These are phyloP conservation scores for Aspergillus terreus DNA, from an alignment of 2,329 filamentous ascomycete species.

Conservation along the genomic window DNA sequence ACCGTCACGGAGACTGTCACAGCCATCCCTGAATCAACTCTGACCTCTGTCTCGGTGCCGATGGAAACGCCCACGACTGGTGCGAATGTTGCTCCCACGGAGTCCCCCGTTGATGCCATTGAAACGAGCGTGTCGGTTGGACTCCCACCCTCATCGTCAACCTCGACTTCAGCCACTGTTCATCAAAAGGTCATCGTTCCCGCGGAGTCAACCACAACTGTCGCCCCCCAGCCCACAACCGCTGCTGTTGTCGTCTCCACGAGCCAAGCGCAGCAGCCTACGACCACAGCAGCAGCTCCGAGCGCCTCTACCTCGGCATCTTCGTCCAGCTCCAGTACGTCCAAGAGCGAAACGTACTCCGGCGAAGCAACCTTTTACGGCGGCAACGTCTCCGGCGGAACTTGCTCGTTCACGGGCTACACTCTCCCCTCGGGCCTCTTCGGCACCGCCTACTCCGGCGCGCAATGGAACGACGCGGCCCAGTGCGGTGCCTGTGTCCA, in stretches of 20 bases:
- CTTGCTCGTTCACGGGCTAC: constrained; percentile 62
- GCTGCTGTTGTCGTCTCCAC: neutral
- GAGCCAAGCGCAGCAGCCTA: neutral
- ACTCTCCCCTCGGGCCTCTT: constrained; percentile 55
- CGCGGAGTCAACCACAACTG: constrained; percentile 1
- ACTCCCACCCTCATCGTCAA: constrained; percentile 1
- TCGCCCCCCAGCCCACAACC: neutral
- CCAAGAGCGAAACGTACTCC: constrained; percentile 18
- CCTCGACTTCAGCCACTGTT: constrained; percentile 1
- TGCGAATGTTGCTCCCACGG: neutral
- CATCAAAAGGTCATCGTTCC: neutral
- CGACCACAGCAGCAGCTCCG: neutral
- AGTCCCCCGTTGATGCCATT: neutral
- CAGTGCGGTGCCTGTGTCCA: constrained; percentile 61
- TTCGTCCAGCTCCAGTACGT: constrained; percentile 9
- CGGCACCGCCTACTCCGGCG: constrained; percentile 59
- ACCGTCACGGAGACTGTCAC: constrained; percentile 5
- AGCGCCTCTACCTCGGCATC: constrained; percentile 9
- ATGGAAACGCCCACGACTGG: constrained; percentile 5
- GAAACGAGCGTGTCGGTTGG: neutral
- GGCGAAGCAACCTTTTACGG: constrained; percentile 53
- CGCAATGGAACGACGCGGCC: constrained; percentile 52
- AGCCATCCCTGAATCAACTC: constrained; percentile 3
- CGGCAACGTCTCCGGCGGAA: constrained; percentile 56
- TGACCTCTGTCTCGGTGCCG: constrained; percentile 1